These are phyloP conservation scores for Stephanodiscus triporus DNA, from an alignment of 108 stramenopile species.

Conservation along the genomic window DNA sequence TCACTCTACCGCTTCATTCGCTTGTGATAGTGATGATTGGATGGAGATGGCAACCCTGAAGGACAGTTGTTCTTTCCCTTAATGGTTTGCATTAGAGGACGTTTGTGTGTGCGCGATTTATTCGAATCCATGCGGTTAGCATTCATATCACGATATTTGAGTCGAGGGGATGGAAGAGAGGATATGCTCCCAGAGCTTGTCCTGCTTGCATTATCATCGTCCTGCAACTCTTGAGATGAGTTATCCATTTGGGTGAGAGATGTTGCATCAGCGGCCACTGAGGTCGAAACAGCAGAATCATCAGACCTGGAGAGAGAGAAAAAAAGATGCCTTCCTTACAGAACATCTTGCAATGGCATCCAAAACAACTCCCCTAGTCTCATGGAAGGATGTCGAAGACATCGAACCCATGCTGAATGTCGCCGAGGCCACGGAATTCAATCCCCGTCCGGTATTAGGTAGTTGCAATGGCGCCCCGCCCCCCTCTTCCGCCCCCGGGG, in stretches of 20 bases:
- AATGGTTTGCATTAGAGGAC: neutral
- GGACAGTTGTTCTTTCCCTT: conserved; percentile 2
- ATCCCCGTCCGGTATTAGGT: conserved; percentile 2
- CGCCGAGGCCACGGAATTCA: neutral
- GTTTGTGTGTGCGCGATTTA: neutral
- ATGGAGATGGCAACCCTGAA: conserved; percentile 14
- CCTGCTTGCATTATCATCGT: conserved; percentile 40
- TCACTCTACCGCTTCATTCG: neutral
- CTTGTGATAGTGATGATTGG: neutral
- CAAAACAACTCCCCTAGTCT: conserved; percentile 1
- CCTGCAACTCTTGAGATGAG: conserved; percentile 30
- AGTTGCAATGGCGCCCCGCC: no score
- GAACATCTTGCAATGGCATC: no score
- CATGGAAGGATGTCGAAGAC: neutral
- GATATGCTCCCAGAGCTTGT: conserved; percentile 31
- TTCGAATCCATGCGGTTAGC: conserved; percentile 2
- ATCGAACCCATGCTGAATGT: neutral
- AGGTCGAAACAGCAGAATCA: conserved; percentile 2
- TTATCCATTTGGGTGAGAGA: conserved; percentile 18
- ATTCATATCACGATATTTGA: conserved; percentile 25
- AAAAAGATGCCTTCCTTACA: no score
- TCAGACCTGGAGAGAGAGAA: no score
- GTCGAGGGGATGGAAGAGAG: conserved; percentile 29
- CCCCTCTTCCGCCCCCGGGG: no score
- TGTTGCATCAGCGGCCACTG: neutral